A percentile compares a stretch with the other conserved stretches of the same genome.
These are phyloP conservation scores for Acacia confusa DNA, from an alignment of 306 rosid genomes.

Conservation along the genomic window DNA sequence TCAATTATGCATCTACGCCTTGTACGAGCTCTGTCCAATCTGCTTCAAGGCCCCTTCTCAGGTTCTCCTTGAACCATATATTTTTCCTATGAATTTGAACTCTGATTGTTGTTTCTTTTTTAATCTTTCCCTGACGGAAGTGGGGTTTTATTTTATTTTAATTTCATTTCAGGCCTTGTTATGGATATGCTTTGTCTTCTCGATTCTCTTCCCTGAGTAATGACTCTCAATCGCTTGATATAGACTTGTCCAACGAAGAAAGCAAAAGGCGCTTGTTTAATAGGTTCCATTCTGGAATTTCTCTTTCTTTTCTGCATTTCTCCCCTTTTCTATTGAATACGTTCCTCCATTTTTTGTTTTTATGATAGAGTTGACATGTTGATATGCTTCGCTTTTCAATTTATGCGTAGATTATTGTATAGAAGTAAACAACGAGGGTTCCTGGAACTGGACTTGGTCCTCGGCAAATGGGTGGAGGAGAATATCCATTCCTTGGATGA, in stretches of 20 bases:
- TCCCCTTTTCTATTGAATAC: neutral
- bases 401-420: conserved; percentile 56
- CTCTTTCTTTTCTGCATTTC: too few relatives aligned
- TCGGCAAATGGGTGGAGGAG: conserved; percentile 93
- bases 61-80: neutral
- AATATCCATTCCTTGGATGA: conserved; percentile 75
- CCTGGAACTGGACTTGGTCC: conserved; percentile 81
- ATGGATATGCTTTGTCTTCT: conserved; percentile 12
- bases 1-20: conserved; percentile 33
- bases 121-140: neutral
- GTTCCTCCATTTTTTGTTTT: neutral
- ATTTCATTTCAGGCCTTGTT: conserved; percentile 34
- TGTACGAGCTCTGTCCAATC: conserved; percentile 24
- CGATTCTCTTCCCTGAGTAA: conserved; percentile 39
- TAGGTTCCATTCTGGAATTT: conserved; percentile 42
- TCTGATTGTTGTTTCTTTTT: neutral
- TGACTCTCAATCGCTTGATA: conserved; percentile 27
- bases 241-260: conserved; percentile 75
- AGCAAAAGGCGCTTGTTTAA: conserved; percentile 71
- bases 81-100: neutral
- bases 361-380: neutral
- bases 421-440: conserved; percentile 94
- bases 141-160: neutral
- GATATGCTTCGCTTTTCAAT: neutral
- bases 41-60: conserved; percentile 19